A percentile compares a stretch with the other conserved stretches of the same genome.
Evolutionary conservation across 306 rosid genomes (phyloP).

Genomic region (Lathyrus aphaca): DNA sequence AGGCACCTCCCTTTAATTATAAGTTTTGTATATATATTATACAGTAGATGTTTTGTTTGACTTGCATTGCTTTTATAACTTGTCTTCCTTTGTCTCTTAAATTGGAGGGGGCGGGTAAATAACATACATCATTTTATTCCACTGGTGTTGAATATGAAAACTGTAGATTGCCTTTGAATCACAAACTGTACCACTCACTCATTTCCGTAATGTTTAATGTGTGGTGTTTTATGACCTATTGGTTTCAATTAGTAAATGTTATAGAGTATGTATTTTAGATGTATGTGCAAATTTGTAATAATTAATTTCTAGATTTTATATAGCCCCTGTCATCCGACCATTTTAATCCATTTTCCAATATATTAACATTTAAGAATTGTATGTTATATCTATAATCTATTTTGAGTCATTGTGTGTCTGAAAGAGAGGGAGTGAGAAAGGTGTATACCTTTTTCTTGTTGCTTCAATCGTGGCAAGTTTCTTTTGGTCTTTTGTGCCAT

Average conservation of each 20-base stretch:
- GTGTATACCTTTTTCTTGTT: neutral
- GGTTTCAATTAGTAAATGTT: neutral
- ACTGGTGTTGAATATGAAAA: constrained; percentile 25
- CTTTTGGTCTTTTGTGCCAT: constrained; percentile 7
- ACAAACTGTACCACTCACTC: neutral
- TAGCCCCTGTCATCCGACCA: constrained; percentile 5
- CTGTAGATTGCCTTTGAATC: constrained; percentile 25
- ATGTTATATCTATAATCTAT: constrained; percentile 7
- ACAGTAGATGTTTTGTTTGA: constrained; percentile 22
- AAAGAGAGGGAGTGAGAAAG: neutral
- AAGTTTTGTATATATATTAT: neutral
- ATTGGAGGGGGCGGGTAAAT: neutral
- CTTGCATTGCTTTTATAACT: constrained; percentile 8
- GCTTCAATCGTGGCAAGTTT: neutral
- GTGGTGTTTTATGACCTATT: constrained; percentile 17
- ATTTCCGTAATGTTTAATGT: constrained; percentile 10
- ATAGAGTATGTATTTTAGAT: constrained; percentile 8
- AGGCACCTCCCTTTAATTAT: constrained; percentile 7
- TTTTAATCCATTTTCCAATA: neutral
- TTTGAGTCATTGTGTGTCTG: constrained; percentile 8
- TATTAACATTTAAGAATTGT: constrained; percentile 16
- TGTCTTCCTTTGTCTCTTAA: constrained; percentile 4
- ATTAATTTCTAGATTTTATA: neutral
- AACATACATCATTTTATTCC: neutral
- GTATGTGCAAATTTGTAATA: neutral